Evolutionary conservation across 805 yeast genomes (phyloP), one percentile per base, ranked within the genome.

Genomic region (Danielia reshetovae): DNA sequence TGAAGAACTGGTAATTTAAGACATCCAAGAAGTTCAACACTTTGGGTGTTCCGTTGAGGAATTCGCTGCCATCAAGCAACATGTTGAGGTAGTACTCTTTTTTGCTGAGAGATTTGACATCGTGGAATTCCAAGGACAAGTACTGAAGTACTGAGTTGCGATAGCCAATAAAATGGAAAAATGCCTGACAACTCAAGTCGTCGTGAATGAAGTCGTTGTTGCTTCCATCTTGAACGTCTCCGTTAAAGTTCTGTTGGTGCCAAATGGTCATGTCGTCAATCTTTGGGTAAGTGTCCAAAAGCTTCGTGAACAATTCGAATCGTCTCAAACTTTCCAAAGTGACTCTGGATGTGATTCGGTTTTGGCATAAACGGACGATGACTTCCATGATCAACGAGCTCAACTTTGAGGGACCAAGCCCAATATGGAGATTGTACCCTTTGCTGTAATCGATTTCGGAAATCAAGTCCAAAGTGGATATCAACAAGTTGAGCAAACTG

Each of bases 81-180:
- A 67, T 48, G 4, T 71, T 64, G 17, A 80, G 63, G 44, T 82
- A 81, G 16, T 65, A 59, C 27, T 72, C 62, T 38, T 75, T 67
- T 45, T 77, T 60, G 18, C 82, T 60, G 24, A 77, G 48, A 6
- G 81, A 65, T 14, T 30, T 6, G 10, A 75, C 63, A 36, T 70
- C 70, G 51, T 83, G 88, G n/a, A 90, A 65, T 44, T 87, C 94
- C 35, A 82, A 59, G 12, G 89, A 74, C 40, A 86, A 59, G 46
- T 79, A 77, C 43, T 83, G 84, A 16, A 86, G 60, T 10, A 82
- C 60, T 13, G 70, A 61, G 27, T 77, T 71, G 48, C 95, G 71
- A 43, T 75, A 79, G 26, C 64, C 70, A 32, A 81, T 69, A 45
- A 85, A 82, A 2, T 79, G 66, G 18, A 77, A 59, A 30, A 86